Evolutionary conservation across 2,329 filamentous ascomycete species (phyloP), one percentile per base, ranked within the genome.

Genomic region (Neonectria hederae): DNA sequence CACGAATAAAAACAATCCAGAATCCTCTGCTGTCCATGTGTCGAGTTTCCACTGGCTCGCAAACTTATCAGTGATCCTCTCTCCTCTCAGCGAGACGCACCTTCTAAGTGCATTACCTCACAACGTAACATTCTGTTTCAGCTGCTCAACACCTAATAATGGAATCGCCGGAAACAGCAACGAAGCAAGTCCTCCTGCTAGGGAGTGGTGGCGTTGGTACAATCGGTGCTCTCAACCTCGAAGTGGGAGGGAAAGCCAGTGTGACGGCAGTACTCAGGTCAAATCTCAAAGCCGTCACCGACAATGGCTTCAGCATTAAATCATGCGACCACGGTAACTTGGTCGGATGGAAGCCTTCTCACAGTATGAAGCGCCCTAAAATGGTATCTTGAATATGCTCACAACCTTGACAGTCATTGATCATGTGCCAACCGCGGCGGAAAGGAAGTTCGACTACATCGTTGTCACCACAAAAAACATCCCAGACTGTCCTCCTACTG

Each of bases 381-480:
- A 32, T 8, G 28, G n/a, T 10, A 42, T 11, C 4, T 8, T 4
- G n/a, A 42, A 1, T 49, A 17, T 40, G 32, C 32, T 54, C 8
- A 54, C 51, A n/a, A 24, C 9, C 7, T 21, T 17, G 38, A 24
- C 4, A 54, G 51, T 54, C 24, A 32, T 54, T 6, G 22, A 21
- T 8, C 21, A 14, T 13, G 51, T 54, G 3, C 30, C 32, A 11
- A 40, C 51, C 21, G 26, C n/a, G 4, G 26, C 21, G 10, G 51
- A 42, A 17, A 21, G 9, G n/a, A 7, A 42, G 21, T 59, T 59
- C 11, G 38, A 59, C n/a, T 59, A 43, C 38, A 26, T 53, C 8
- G 43, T 59, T 9, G 46, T 59, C 13, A 59, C 56, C 3, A 59
- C 56, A 3, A 59, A 59, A 22, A 51, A 59, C 14, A 13, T 59